Evolutionary conservation across 2,329 filamentous ascomycete genomes (phyloP).

Genomic region (Exophiala viscosa): DNA sequence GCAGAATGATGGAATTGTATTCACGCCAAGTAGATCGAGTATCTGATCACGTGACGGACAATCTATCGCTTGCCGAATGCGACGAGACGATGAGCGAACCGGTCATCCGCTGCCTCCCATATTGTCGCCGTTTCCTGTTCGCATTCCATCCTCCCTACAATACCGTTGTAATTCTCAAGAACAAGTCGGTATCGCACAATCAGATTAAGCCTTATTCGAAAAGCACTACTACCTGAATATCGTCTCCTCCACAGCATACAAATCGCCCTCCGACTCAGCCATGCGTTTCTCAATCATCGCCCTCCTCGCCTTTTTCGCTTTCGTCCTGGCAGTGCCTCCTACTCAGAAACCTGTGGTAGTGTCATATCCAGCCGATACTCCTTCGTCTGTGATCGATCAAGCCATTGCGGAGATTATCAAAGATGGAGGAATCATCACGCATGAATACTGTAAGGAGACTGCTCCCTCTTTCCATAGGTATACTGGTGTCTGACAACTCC

Average conservation of each 20-base stretch:
- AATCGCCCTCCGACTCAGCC: neutral
- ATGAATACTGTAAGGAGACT: slow-evolving; percentile 68
- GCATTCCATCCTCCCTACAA: no score
- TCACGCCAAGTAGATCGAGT: no score
- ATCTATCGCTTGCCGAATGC: no score
- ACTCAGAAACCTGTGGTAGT: slow-evolving; percentile 71
- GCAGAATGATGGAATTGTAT: no score
- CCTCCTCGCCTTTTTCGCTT: slow-evolving; percentile 59
- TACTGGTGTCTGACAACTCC: slow-evolving; percentile 34
- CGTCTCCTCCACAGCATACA: neutral
- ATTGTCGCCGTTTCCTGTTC: no score
- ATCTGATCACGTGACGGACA: no score
- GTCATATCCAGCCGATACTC: slow-evolving; percentile 68
- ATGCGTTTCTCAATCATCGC: slow-evolving; percentile 66
- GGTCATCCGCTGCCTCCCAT: no score
- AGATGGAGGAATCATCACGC: slow-evolving; percentile 72
- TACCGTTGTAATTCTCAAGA: no score
- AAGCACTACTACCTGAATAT: no score
- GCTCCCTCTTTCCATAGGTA: neutral
- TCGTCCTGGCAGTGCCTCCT: slow-evolving; percentile 36
- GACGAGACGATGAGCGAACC: no score
- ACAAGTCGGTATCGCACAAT: no score
- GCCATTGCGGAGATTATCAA: slow-evolving; percentile 68
- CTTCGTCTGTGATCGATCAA: slow-evolving; percentile 62
- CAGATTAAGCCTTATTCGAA: no score